phyloP scores from a whole-genome alignment of 306 rosid species.

The Quercus dentata region DNA sequence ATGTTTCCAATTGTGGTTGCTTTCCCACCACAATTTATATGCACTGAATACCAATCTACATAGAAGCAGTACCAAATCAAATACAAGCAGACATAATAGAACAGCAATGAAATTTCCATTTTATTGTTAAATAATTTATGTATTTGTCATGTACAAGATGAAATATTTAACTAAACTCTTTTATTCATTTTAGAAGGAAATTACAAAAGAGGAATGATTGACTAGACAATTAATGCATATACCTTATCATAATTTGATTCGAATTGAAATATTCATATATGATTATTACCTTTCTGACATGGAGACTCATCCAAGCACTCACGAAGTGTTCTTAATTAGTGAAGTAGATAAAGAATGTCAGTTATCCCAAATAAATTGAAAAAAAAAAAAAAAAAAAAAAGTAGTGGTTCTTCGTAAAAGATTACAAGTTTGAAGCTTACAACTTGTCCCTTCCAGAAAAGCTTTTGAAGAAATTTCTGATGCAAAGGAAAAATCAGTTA shows the following conservation, averaged over 20 bases:
- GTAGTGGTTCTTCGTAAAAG: neutral
- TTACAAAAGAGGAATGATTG: too few relatives aligned
- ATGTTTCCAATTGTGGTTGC: conserved; percentile 31
- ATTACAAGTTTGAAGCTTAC: conserved; percentile 3
- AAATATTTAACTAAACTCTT: too few relatives aligned
- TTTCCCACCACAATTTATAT: conserved; percentile 63
- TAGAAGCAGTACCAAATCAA: neutral
- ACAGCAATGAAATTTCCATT: too few relatives aligned
- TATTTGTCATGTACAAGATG: too few relatives aligned
- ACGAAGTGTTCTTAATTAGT: neutral
- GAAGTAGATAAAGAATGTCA: neutral
- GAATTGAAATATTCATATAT: neutral
- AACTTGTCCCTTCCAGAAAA: neutral
- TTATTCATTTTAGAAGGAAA: too few relatives aligned
- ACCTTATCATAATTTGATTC: neutral
- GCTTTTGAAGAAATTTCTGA: conserved; percentile 27
- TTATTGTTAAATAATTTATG: neutral
- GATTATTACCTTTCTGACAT: conserved; percentile 16
- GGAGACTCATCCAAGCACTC: neutral
- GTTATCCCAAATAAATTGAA: neutral
- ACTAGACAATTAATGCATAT: neutral
- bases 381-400: neutral
- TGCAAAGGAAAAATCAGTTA: neutral
- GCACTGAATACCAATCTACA: conserved; percentile 28
- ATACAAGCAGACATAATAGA: too few relatives aligned